Evolutionary conservation across 139 green algal species (phyloP).

Genomic region (Coccomyxa sp.): DNA sequence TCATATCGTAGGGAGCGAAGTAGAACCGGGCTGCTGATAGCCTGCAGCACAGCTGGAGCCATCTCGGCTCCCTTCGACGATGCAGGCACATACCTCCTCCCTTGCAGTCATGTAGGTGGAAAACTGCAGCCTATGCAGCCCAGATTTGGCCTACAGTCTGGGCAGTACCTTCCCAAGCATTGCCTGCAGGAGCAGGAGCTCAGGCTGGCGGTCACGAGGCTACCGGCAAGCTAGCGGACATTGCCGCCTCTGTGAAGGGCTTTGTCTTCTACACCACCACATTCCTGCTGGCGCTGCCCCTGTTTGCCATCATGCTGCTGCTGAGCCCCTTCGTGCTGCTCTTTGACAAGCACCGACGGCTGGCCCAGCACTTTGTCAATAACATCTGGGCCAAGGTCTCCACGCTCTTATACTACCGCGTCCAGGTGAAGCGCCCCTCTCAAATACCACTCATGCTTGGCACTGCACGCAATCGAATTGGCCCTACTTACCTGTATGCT

Average conservation of each 20-base stretch:
- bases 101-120: no score
- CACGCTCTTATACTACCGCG: conserved; percentile 77
- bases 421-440: conserved; percentile 46
- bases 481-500: neutral
- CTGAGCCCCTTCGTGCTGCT: conserved; percentile 69
- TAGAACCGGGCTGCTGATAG: neutral
- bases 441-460: neutral
- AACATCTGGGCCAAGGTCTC: conserved; percentile 88
- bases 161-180: no score
- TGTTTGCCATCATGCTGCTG: conserved; percentile 83
- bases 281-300: conserved; percentile 69
- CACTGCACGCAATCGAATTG: neutral
- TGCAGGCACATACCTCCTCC: neutral
- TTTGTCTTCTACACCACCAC: conserved; percentile 79
- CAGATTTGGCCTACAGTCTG: no score
- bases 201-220: neutral
- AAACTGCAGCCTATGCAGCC: no score
- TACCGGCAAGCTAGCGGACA: neutral
- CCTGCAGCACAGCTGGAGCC: conserved; percentile 2
- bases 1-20: no score
- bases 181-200: neutral
- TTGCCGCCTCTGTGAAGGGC: conserved; percentile 30
- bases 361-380: conserved; percentile 87
- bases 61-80: neutral
- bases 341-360: conserved; percentile 73